phyloP scores from a whole-genome alignment of 345 rosid genomes.

The Hibiscus tridactylites region DNA sequence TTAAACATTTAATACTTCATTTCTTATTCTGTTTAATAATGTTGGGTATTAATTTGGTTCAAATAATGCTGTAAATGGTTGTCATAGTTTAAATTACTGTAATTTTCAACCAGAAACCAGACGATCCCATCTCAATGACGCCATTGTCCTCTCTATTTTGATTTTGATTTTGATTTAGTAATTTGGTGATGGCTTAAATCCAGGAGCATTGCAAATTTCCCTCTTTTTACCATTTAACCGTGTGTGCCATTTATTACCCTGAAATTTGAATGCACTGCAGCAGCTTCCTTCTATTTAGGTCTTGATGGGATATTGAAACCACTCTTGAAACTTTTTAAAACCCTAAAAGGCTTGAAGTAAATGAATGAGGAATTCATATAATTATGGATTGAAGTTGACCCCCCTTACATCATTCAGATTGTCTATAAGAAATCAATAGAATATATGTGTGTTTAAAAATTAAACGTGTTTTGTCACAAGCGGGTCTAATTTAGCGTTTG shows the following conservation, averaged over 20 bases:
- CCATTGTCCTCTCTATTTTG: neutral
- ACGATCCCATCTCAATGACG: neutral
- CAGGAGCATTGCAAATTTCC: neutral
- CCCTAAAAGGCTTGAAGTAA: neutral
- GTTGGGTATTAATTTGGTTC: neutral
- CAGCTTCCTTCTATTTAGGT: neutral
- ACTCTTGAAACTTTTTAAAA: neutral
- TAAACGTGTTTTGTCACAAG: no score
- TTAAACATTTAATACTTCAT: conserved; percentile 15
- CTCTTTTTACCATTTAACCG: neutral
- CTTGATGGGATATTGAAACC: neutral
- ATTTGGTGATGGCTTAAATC: neutral
- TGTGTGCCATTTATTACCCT: neutral
- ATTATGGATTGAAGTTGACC: no score
- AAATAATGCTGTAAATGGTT: neutral
- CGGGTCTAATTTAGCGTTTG: no score
- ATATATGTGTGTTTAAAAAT: no score
- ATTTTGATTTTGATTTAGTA: neutral
- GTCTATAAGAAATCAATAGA: no score
- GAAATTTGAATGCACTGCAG: neutral
- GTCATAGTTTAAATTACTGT: neutral
- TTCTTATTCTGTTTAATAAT: neutral
- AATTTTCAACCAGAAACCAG: neutral
- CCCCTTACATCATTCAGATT: no score
- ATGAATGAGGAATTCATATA: neutral